Percentiles rank a stretch among this genome's conserved stretches.
Conservation (phyloP, 2,329 filamentous ascomycete species). For the Claviceps citrina region DNA sequence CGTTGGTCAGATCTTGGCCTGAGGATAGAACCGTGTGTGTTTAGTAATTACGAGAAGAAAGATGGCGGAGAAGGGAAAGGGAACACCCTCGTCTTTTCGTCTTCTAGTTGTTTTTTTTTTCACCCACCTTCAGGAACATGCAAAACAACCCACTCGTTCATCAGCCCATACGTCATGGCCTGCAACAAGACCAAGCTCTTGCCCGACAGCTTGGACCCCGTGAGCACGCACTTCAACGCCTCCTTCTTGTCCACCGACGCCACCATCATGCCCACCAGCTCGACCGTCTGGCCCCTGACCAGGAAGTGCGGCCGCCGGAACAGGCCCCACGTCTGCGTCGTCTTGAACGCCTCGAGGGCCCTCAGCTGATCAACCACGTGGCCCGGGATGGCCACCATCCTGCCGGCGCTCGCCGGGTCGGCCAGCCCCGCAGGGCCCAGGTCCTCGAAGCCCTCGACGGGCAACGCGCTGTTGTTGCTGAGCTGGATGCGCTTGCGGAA, state of each 20-base stretch:
- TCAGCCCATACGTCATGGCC: conserved; percentile 63
- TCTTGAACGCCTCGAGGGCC: conserved; percentile 79
- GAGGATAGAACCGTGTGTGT: no score
- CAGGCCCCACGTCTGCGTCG: conserved; percentile 71
- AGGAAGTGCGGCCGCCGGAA: conserved; percentile 72
- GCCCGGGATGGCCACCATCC: conserved; percentile 54
- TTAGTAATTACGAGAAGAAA: no score
- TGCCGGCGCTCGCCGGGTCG: conserved; percentile 41
- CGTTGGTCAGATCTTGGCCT: conserved; percentile 67
- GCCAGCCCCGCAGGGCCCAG: conserved; percentile 41
- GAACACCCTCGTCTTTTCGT: no score
- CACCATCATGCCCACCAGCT: conserved; percentile 50
- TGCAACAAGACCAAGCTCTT: conserved; percentile 82
- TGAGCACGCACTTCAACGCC: conserved; percentile 50
- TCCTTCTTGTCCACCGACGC: conserved; percentile 35
- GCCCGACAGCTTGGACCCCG: conserved; percentile 58
- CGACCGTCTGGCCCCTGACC: conserved; percentile 61
- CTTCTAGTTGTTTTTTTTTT: no score
- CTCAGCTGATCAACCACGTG: conserved; percentile 64
- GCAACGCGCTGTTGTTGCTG: conserved; percentile 83
- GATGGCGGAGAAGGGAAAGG: neutral
- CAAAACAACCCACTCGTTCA: conserved; percentile 79
- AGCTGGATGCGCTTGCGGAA: conserved; percentile 78
- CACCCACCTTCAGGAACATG: conserved; percentile 74
- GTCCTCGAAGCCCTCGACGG: conserved; percentile 52